Evolutionary conservation across 306 rosid genomes (phyloP), one percentile per base, ranked within the genome.

Genomic region (Cucumis melo): DNA sequence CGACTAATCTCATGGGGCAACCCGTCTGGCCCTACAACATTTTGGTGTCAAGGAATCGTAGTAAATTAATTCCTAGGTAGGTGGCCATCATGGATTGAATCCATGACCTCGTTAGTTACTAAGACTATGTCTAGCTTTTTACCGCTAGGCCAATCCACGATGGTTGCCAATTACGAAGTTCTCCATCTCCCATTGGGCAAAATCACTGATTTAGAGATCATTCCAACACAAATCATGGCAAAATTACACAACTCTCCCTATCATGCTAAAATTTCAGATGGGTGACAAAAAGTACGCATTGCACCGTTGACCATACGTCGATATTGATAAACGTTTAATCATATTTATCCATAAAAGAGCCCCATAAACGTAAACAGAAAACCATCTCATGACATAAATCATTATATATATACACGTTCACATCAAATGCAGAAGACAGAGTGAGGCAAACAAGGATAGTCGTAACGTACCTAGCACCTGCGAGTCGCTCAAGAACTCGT

Each of bases 401-500:
- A 64, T 12, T 16, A 46, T 46, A 66, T n/a, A 39, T 38, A 38
- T 64, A 36, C 72, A 19, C 50, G 19, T 36, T 24, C 15, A 38
- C 72, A 20, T 19, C 50, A 64, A 64, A 36, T 42, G 48, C 48
- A 38, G 50, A 38, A 23, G 39, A 6, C 46, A 20, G 10, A 42
- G 21, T 39, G 48, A 39, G n/a, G 16, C 50, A 59, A 23, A 56
- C 21, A 41, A 56, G 77, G 10, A 16, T 14, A 62, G 12, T 20
- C 29, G n/a, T 20, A 79, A 38, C 78, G 73, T 58, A 81, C 93
- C 89, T 87, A 39, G 91, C 97, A 64, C 68, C 79, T 3, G 88
- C 94, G 55, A 93, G 89, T 23, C 88, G 96, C 79, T 83, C 85
- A 48, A 91, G 96, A 21, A 87, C 85, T 10, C 89, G 87, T 41